Evolutionary conservation across 257 asterid genomes (phyloP).

Genomic region (Schizonepeta tenuifolia): DNA sequence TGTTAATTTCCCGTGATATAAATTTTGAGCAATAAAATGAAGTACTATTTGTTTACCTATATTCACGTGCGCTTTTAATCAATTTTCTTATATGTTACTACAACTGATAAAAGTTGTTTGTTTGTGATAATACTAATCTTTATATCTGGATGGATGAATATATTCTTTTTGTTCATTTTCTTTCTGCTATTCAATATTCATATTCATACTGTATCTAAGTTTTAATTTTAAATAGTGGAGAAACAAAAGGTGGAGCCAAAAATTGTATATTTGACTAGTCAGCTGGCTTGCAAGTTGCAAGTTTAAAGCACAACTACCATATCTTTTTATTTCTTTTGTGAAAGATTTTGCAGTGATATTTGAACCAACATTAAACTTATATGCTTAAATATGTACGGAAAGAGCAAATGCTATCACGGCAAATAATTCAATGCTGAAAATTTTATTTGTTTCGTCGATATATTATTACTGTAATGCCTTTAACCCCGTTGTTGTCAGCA

Average conservation of each 20-base stretch:
- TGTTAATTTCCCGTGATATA: slow-evolving; percentile 20
- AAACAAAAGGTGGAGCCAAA: slow-evolving; percentile 35
- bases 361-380: slow-evolving; percentile 21
- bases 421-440: neutral
- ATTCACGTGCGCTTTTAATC: neutral
- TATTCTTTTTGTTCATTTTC: slow-evolving; percentile 32
- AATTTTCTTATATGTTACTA: neutral
- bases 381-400: slow-evolving; percentile 22
- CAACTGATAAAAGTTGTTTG: neutral
- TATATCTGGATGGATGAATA: slow-evolving; percentile 19
- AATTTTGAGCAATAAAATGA: slow-evolving; percentile 34
- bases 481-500: slow-evolving; percentile 17
- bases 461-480: neutral
- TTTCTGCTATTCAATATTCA: neutral
- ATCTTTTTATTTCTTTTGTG: neutral
- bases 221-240: neutral
- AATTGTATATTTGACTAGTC: slow-evolving; percentile 48
- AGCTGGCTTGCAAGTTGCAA: slow-evolving; percentile 19
- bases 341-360: slow-evolving; percentile 4
- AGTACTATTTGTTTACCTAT: slow-evolving; percentile 1
- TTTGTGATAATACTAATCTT: neutral
- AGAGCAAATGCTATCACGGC: neutral
- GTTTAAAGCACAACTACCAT: slow-evolving; percentile 30
- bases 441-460: too few relatives aligned
- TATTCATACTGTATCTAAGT: neutral